phyloP scores from a whole-genome alignment of 2,329 filamentous ascomycete genomes.

The Onygena corvina region DNA sequence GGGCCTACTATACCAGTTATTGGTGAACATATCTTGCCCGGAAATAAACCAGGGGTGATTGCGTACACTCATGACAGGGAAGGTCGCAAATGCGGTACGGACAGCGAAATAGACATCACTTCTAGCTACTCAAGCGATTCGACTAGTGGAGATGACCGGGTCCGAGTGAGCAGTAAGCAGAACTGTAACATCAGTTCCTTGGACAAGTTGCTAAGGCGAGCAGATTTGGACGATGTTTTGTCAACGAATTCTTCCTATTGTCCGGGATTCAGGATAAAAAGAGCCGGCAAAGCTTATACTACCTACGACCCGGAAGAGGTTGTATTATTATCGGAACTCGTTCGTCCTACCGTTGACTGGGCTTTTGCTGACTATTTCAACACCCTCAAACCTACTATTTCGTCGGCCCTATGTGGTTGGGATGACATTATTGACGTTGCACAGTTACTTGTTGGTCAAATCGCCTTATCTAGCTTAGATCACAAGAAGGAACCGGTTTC shows the following conservation, averaged over 20 bases:
- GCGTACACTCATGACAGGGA: neutral
- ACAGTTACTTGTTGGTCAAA: constrained; percentile 33
- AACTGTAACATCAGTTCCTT: neutral
- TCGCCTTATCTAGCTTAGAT: constrained; percentile 35
- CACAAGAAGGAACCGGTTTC: constrained; percentile 17
- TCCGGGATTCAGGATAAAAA: neutral
- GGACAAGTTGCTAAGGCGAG: neutral
- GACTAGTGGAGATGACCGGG: neutral
- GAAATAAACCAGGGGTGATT: neutral
- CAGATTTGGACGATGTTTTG: neutral
- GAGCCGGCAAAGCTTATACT: neutral
- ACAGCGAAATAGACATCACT: neutral
- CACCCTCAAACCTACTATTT: constrained; percentile 22
- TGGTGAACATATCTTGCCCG: neutral
- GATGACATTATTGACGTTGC: constrained; percentile 31
- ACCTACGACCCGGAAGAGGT: neutral
- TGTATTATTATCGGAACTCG: constrained; percentile 28
- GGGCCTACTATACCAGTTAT: neutral
- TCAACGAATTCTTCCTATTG: neutral
- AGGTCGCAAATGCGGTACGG: neutral
- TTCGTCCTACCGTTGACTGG: constrained; percentile 32
- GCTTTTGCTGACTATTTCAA: constrained; percentile 31
- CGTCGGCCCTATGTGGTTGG: constrained; percentile 24
- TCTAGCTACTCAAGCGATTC: neutral
- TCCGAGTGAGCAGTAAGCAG: neutral